Conservation (phyloP, 331 rosid genomes). For the Malus hybrid region DNA sequence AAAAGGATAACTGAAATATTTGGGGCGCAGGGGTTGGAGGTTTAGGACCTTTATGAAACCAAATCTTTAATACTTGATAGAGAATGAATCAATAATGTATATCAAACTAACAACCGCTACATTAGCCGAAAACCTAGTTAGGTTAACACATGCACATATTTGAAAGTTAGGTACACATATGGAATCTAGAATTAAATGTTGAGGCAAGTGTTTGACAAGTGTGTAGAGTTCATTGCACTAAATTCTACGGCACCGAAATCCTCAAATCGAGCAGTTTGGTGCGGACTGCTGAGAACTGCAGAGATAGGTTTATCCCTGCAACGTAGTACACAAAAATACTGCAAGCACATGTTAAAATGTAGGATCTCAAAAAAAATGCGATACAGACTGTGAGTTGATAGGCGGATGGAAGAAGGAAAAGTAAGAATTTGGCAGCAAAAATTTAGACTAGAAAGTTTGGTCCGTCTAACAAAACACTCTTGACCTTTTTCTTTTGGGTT, state of each 20-base stretch:
- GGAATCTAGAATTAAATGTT: background rate
- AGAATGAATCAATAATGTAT: too few relatives aligned
- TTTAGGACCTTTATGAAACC: too few relatives aligned
- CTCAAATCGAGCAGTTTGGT: background rate
- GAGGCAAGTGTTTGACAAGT: background rate
- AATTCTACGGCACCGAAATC: background rate
- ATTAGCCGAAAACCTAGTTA: too few relatives aligned
- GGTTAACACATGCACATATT: too few relatives aligned
- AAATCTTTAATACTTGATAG: too few relatives aligned
- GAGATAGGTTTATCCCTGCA: background rate
- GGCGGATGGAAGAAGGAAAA: background rate
- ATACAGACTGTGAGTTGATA: background rate
- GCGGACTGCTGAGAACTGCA: background rate
- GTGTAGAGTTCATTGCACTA: background rate
- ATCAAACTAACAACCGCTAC: too few relatives aligned
- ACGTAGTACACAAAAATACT: background rate
- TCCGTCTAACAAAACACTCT: slow-evolving; percentile 17
- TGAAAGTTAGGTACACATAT: background rate
- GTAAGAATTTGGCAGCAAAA: background rate
- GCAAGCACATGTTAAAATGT: background rate
- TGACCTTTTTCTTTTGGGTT: background rate
- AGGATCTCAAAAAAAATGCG: background rate
- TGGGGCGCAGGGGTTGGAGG: too few relatives aligned
- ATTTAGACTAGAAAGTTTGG: slow-evolving; percentile 27
- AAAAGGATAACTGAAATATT: too few relatives aligned